Conservation (phyloP, 305 asterid species). For the Rubia balearica region DNA sequence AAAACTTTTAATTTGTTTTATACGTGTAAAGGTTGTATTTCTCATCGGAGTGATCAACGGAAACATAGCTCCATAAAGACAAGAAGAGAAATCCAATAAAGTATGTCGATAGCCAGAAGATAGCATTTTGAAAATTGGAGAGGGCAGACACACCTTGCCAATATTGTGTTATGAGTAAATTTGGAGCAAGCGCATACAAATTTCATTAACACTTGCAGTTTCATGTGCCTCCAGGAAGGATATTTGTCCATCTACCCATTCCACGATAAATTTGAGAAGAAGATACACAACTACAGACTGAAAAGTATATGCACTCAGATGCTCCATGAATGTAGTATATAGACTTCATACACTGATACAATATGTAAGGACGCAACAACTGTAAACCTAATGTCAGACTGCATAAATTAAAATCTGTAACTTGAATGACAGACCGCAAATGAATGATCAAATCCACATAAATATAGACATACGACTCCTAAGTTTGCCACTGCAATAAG, state of each 20-base stretch:
- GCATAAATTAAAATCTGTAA: not conserved
- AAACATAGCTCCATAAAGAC: not conserved
- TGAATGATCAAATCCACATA: not conserved
- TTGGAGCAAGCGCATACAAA: slow-evolving; percentile 81
- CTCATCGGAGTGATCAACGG: not conserved
- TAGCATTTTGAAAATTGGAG: slow-evolving; percentile 4
- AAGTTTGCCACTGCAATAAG: not conserved
- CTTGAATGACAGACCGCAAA: not conserved
- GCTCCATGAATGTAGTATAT: too few relatives aligned
- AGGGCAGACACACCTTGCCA: slow-evolving; percentile 55
- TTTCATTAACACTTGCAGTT: slow-evolving; percentile 72
- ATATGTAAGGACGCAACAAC: too few relatives aligned
- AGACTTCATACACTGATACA: too few relatives aligned
- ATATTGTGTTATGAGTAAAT: slow-evolving; percentile 85
- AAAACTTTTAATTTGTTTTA: not conserved
- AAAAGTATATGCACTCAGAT: too few relatives aligned
- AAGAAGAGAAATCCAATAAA: not conserved
- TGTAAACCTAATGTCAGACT: too few relatives aligned
- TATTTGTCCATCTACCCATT: slow-evolving; percentile 96
- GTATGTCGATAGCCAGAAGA: not conserved
- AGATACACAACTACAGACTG: slow-evolving; percentile 79
- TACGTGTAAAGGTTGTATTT: not conserved
- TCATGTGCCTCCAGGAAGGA: slow-evolving; percentile 83
- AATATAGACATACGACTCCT: not conserved
- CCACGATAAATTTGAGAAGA: slow-evolving; percentile 78